A percentile compares a stretch with the other conserved stretches of the same genome.
phyloP scores from a whole-genome alignment of 192 early-diverging fungal species.

The Lobosporangium transversale region DNA sequence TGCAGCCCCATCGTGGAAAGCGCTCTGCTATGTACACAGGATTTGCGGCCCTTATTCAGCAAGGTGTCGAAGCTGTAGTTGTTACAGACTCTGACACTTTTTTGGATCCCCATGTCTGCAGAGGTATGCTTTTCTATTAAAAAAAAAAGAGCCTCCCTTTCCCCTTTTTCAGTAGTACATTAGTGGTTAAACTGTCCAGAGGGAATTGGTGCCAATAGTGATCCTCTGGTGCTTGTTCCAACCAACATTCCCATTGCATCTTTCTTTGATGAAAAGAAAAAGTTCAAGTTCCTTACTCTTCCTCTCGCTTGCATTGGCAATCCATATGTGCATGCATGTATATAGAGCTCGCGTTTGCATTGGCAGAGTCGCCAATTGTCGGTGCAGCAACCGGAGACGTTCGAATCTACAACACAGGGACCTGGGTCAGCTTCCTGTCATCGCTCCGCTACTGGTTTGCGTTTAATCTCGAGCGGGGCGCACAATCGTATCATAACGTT shows the following conservation, averaged over 20 bases:
- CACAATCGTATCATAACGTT: slow-evolving; percentile 64
- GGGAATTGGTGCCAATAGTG: background rate
- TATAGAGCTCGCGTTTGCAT: slow-evolving; percentile 61
- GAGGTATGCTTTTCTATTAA: slow-evolving; percentile 17
- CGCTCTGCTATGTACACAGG: slow-evolving; percentile 66
- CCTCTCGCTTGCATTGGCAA: too few species aligned
- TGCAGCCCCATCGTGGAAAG: slow-evolving; percentile 64
- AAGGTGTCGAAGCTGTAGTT: slow-evolving; percentile 63
- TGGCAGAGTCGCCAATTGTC: slow-evolving; percentile 57
- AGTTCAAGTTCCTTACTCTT: too few species aligned
- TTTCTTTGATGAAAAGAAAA: background rate
- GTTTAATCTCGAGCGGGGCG: slow-evolving; percentile 72
- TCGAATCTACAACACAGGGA: slow-evolving; percentile 64
- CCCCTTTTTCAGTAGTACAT: too few species aligned
- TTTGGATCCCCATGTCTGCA: slow-evolving; percentile 59
- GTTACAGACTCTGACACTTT: slow-evolving; percentile 72
- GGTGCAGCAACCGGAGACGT: slow-evolving; percentile 63
- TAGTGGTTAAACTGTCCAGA: too few species aligned
- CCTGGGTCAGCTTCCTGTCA: slow-evolving; percentile 67
- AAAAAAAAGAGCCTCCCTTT: too few species aligned
- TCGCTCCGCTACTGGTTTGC: slow-evolving; percentile 72
- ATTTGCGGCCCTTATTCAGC: slow-evolving; percentile 54
- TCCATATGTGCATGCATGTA: too few species aligned
- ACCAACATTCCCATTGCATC: background rate
- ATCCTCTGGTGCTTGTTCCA: background rate